A percentile compares a stretch with the other conserved stretches of the same genome.
These are phyloP conservation scores for Starmerella vitae DNA, from an alignment of 805 yeast genomes.

Conservation along the genomic window DNA sequence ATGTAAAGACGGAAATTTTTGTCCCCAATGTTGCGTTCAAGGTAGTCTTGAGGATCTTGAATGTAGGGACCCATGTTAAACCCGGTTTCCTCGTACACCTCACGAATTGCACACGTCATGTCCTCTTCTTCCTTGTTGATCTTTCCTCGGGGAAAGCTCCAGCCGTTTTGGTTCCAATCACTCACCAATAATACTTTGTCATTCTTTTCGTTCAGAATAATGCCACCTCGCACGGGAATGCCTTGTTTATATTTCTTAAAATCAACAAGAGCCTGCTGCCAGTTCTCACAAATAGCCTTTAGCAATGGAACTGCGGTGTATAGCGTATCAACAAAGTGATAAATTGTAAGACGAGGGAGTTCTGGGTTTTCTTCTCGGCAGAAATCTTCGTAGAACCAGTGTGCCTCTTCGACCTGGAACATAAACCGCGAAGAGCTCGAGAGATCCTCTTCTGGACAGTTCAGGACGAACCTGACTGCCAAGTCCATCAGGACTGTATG, in stretches of 20 bases:
- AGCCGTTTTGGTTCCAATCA: constrained; percentile 63
- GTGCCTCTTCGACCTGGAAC: constrained; percentile 95
- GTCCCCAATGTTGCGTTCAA: constrained; percentile 69
- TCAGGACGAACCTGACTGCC: constrained; percentile 75
- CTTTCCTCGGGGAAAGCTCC: constrained; percentile 97
- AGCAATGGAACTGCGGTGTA: constrained; percentile 61
- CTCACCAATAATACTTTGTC: constrained; percentile 65
- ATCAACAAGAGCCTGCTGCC: constrained; percentile 51
- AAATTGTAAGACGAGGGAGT: constrained; percentile 66
- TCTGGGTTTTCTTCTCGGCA: constrained; percentile 56
- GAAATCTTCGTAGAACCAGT: constrained; percentile 91
- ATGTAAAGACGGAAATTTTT: constrained; percentile 77
- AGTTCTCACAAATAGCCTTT: constrained; percentile 24
- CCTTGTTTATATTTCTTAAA: constrained; percentile 76
- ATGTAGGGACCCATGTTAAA: constrained; percentile 62
- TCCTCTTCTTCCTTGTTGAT: constrained; percentile 88
- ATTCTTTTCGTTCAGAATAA: constrained; percentile 58
- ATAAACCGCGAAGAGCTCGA: constrained; percentile 67
- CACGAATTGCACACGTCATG: constrained; percentile 78
- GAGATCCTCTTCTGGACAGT: constrained; percentile 84
- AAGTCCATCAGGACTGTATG: constrained; percentile 39
- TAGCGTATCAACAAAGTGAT: constrained; percentile 54
- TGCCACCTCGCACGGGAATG: constrained; percentile 95
- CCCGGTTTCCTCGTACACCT: constrained; percentile 87
- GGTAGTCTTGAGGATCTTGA: constrained; percentile 40